Percentiles rank a stretch among this genome's conserved stretches.
These are phyloP conservation scores for Trichoderma breve DNA, from an alignment of 2,329 filamentous ascomycete genomes.

Conservation along the genomic window DNA sequence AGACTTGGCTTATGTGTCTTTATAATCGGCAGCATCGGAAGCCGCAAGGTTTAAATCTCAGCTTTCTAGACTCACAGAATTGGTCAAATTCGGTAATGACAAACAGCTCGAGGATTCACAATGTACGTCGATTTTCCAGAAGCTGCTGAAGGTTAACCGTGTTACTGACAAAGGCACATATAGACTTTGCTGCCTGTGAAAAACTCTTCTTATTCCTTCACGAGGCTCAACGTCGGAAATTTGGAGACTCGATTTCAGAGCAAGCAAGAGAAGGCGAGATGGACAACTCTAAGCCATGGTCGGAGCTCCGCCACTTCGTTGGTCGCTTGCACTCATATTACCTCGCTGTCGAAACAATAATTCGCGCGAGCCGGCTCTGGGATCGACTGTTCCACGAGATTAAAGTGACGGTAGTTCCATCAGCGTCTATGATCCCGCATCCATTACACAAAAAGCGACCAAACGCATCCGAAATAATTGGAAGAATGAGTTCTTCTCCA, in stretches of 20 bases:
- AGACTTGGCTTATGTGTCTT: not conserved
- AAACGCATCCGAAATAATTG: constrained; percentile 25
- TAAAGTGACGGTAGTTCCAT: constrained; percentile 29
- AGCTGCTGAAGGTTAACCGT: fast-evolving
- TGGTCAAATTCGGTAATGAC: not conserved
- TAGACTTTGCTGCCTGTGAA: constrained; percentile 13
- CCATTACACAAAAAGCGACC: constrained; percentile 25
- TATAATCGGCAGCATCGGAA: not conserved
- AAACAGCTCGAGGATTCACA: not conserved
- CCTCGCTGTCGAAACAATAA: constrained; percentile 21
- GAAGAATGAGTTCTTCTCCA: constrained; percentile 23
- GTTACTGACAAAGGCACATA: not conserved
- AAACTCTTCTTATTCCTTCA: constrained; percentile 1
- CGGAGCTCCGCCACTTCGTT: constrained; percentile 31
- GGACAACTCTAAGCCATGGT: constrained; percentile 22
- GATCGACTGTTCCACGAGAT: constrained; percentile 34
- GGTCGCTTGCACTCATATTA: constrained; percentile 29
- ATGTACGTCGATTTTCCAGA: not conserved
- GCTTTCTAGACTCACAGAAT: not conserved
- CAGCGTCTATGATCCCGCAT: constrained; percentile 24
- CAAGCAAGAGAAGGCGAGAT: constrained; percentile 10
- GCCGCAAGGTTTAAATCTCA: not conserved
- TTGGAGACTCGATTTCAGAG: not conserved
- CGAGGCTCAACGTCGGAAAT: not conserved
- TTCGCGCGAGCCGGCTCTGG: constrained; percentile 27